phyloP scores from a whole-genome alignment of 2,329 filamentous ascomycete species.

The Fusarium camptoceras region DNA sequence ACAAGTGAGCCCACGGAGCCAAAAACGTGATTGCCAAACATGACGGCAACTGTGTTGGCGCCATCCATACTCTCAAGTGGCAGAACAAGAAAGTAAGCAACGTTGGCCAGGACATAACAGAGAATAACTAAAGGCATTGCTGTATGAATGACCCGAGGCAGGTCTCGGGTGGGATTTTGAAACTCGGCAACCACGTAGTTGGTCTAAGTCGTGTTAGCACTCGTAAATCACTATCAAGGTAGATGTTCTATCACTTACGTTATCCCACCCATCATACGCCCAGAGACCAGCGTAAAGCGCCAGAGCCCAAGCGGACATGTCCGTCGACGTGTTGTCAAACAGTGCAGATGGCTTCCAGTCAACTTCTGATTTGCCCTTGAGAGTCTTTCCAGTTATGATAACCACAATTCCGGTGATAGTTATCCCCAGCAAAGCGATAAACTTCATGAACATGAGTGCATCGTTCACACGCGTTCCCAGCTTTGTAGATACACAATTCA shows the following conservation, averaged over 20 bases:
- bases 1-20: constrained; percentile 84
- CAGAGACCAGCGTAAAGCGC: constrained; percentile 95
- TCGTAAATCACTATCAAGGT: neutral
- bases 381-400: constrained; percentile 84
- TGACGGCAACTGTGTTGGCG: constrained; percentile 94
- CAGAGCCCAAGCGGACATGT: constrained; percentile 89
- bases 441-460: constrained; percentile 96
- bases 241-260: constrained; percentile 68
- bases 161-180: constrained; percentile 87
- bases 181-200: constrained; percentile 99
- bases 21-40: constrained; percentile 91
- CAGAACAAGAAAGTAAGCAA: constrained; percentile 94
- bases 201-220: constrained; percentile 67
- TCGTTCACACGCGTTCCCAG: constrained; percentile 90
- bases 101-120: constrained; percentile 89
- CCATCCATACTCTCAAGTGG: constrained; percentile 83
- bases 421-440: constrained; percentile 86
- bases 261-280: constrained; percentile 99
- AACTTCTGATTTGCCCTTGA: constrained; percentile 77
- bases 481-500: constrained; percentile 93
- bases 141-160: constrained; percentile 95
- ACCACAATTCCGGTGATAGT: constrained; percentile 91
- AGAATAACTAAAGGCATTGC: constrained; percentile 95
- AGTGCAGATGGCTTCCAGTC: constrained; percentile 91
- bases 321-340: constrained; percentile 87